Evolutionary conservation across 148 eudicot species (phyloP), one percentile per base, ranked within the genome.

Genomic region (Pouteria glomerata): DNA sequence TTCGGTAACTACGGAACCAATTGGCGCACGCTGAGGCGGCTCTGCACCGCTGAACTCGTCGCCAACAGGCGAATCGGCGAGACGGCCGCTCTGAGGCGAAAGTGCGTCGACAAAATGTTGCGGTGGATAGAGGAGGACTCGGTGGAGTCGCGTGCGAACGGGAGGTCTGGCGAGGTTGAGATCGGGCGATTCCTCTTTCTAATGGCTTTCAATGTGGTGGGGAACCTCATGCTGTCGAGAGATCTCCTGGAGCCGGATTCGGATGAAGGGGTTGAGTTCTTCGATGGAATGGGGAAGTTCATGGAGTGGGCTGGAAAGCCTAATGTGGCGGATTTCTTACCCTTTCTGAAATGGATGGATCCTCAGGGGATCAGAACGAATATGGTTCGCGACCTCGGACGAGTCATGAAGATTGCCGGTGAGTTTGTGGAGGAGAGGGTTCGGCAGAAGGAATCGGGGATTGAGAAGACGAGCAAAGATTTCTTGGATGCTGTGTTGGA

Each of bases 201-300:
- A 2, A 57, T 56, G 69, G 60, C 78, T n/a, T 77, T 81, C 50
- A 81, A 81, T 33, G 33, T 81, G 24, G 37, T 81, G 13, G 84
- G 81, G 16, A 81, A 81, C 37, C 33, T 77, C 21, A 60, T 81
- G 81, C 52, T 81, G 8, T 81, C 84, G 0, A 55, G 75, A n/a
- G 81, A 81, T 51, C n/a, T 81, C 13, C 24, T 72, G 29, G 73
- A 74, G 2, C 65, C 79, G 5, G 8, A 60, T 15, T 66, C 63
- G 0, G 35, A 33, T 3, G 60, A 74, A 2, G 75, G 78, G 23
- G 4, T 30, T 0, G 79, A 82, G 59, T 78, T 82, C 19, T 78
- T 66, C 21, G 69, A 63, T 4, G 53, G 63, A 2, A 78, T 82
- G 79, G 45, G 61, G 29, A 31, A 24, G 57, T 6, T 78, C 16